phyloP scores from a whole-genome alignment of 495 filamentous ascomycete species.

The Podospora appendiculata region DNA sequence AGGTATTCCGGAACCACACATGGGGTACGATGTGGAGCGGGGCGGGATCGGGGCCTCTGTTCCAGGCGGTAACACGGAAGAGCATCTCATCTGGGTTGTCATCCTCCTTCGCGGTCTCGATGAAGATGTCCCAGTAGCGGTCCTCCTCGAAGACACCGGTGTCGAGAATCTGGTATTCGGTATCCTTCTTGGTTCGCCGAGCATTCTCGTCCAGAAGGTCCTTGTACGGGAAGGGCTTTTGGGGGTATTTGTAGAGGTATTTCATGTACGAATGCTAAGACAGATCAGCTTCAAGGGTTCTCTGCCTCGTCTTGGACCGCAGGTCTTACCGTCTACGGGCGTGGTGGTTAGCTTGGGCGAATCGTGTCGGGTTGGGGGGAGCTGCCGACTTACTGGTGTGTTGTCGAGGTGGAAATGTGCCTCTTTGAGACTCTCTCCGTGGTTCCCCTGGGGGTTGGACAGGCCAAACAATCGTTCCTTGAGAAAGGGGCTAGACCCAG shows the following conservation, averaged over 20 bases:
- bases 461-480: constrained; percentile 93
- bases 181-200: constrained; percentile 60
- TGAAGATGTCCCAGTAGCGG: constrained; percentile 93
- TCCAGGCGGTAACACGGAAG: constrained; percentile 94
- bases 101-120: constrained; percentile 89
- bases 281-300: constrained; percentile 8
- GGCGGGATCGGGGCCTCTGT: constrained; percentile 82
- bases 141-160: constrained; percentile 89
- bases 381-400: constrained; percentile 50
- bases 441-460: constrained; percentile 92
- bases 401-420: constrained; percentile 95
- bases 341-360: background rate
- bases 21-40: constrained; percentile 91
- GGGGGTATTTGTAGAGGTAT: constrained; percentile 94
- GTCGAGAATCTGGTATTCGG: constrained; percentile 87
- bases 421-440: constrained; percentile 95
- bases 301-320: background rate
- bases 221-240: constrained; percentile 84
- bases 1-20: constrained; percentile 95
- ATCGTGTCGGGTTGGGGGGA: background rate
- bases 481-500: constrained; percentile 61
- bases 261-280: constrained; percentile 96
- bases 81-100: constrained; percentile 84
- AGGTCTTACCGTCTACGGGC: constrained; percentile 33
- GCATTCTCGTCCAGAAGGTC: constrained; percentile 79